Evolutionary conservation across 495 filamentous ascomycete species (phyloP).

Genomic region (Tuber umbilicatum): DNA sequence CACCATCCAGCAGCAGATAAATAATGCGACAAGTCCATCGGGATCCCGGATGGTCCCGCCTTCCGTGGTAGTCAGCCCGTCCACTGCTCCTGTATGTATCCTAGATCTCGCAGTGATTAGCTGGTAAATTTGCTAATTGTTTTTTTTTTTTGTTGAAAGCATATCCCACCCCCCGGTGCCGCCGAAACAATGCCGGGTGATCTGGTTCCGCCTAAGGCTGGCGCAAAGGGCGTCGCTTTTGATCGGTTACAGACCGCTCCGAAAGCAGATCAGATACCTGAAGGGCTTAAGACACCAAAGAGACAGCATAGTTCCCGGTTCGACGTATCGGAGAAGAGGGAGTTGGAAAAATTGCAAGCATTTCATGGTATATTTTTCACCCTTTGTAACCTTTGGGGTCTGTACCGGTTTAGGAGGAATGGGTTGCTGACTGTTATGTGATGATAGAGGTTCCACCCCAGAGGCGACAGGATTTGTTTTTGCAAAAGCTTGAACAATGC

Average conservation of each 20-base stretch:
- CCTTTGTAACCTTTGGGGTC: not conserved
- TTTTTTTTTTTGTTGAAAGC: slow-evolving; percentile 50
- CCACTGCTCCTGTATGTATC: slow-evolving; percentile 72
- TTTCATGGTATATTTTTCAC: slow-evolving; percentile 57
- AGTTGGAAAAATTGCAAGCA: slow-evolving; percentile 94
- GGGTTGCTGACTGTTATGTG: slow-evolving; percentile 6
- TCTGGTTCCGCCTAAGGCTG: slow-evolving; percentile 82
- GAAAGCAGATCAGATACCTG: slow-evolving; percentile 72
- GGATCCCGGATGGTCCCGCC: slow-evolving; percentile 54
- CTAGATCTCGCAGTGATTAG: slow-evolving; percentile 5
- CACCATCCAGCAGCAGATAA: slow-evolving; percentile 40
- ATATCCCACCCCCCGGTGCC: slow-evolving; percentile 85
- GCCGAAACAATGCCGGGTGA: slow-evolving; percentile 98
- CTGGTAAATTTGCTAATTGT: slow-evolving; percentile 12
- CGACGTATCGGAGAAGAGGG: slow-evolving; percentile 91
- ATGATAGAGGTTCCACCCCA: slow-evolving; percentile 77
- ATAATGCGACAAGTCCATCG: slow-evolving; percentile 31
- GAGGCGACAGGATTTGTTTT: slow-evolving; percentile 92
- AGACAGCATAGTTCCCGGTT: slow-evolving; percentile 96
- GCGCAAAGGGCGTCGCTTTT: slow-evolving; percentile 79
- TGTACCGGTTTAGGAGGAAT: not conserved
- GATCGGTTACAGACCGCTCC: slow-evolving; percentile 87
- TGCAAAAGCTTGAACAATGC: slow-evolving; percentile 99
- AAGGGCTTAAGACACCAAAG: slow-evolving; percentile 90
- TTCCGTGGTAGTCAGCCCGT: slow-evolving; percentile 87